Base-by-base conservation (phyloP, 805 yeast species). In the Metschnikowia kunwiensis region DNA sequence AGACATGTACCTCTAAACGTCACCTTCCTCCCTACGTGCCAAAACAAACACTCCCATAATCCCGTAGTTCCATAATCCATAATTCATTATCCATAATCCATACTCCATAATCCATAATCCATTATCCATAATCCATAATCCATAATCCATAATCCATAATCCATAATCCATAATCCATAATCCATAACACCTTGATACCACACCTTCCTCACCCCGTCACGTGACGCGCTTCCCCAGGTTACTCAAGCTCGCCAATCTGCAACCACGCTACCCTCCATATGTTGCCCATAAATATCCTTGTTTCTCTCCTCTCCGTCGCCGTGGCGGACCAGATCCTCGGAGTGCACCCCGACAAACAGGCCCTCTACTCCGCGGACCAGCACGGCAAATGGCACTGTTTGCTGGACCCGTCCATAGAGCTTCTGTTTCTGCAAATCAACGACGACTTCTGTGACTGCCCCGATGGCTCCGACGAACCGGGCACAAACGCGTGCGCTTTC, bases 381-480 rank as follows among this genome's bases (percentile, higher is more conserved):
- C 57, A 72, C 5, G 77, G 77, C 1, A 47, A 42, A 23, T 91
- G 93, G 86, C 60, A 66, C 5, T 91, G 97, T 63, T 57, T 91
- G 24, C 51, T 61, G 21, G 72, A 84, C 51, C 82, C 93, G 0
- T 72, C 76, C n/a, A 75, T 87, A 5, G 67, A 65, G 14, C 60
- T 91, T 13, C 68, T 80, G 26, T 66, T 68, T 34, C 65, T 65
- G 24, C 84, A 80, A 52, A 72, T 91, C 49, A 91, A 91, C 57
- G 97, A 93, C 58, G 83, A 88, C 50, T 82, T 73, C 54, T 91
- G 97, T 61, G 97, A 93, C 54, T 91, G 97, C 64, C 97, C 97
- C 0, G 98, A 93, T 62, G 97, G 97, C 0, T 79, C 89, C 4
- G 98, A 93, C 63, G 97, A 93, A 58, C 96, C 97, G 0, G 97